Percentiles rank a stretch among this genome's conserved stretches.
These are phyloP conservation scores for Claviceps humidiphila DNA, from an alignment of 2,329 filamentous ascomycete genomes.

Conservation along the genomic window DNA sequence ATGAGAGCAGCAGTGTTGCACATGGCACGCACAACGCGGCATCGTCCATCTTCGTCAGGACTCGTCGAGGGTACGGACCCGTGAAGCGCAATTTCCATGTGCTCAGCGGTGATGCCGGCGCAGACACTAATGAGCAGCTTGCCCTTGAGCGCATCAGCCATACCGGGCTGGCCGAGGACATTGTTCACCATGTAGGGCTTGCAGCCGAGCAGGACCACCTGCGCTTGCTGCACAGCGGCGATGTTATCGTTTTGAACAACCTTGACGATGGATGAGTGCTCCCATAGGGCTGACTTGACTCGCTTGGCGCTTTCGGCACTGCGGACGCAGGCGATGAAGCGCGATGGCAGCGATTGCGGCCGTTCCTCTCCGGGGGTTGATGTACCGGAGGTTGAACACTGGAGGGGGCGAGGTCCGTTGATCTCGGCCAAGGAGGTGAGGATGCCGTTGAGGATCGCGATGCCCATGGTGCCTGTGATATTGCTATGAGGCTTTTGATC, in stretches of 20 bases:
- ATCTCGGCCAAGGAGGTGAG: conserved; percentile 52
- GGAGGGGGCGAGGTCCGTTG: conserved; percentile 32
- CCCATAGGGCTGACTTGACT: conserved; percentile 51
- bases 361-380: conserved; percentile 33
- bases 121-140: conserved; percentile 76
- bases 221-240: conserved; percentile 49
- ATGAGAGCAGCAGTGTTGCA: conserved; percentile 74
- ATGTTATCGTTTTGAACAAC: conserved; percentile 63
- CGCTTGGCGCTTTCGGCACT: conserved; percentile 55
- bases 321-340: conserved; percentile 71
- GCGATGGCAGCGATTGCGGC: conserved; percentile 49
- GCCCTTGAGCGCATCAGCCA: conserved; percentile 58
- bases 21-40: conserved; percentile 64
- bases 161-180: conserved; percentile 53
- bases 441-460: conserved; percentile 71
- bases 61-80: conserved; percentile 35
- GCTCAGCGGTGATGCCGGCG: conserved; percentile 58
- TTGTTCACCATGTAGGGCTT: conserved; percentile 64
- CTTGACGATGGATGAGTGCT: conserved; percentile 48
- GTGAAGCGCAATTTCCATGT: conserved; percentile 55
- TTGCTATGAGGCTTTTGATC: not conserved
- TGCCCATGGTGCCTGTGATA: conserved; percentile 62
- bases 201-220: conserved; percentile 66
- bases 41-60: conserved; percentile 34
- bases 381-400: conserved; percentile 26